These are phyloP conservation scores for Diaporthe aspalathi DNA, from an alignment of 2,329 filamentous ascomycete species.

Conservation along the genomic window DNA sequence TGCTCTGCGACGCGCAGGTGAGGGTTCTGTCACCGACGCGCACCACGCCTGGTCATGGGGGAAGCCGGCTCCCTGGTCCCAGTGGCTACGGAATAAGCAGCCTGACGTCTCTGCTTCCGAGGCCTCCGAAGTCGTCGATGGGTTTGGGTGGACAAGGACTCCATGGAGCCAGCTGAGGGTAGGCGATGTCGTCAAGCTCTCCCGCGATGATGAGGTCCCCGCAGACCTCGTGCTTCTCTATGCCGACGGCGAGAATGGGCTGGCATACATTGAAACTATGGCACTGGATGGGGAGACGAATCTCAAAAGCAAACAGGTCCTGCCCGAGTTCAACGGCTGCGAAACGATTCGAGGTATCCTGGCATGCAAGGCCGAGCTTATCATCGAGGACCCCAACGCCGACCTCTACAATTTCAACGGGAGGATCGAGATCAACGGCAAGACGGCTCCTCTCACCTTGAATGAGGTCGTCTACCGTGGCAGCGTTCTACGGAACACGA, in stretches of 20 bases:
- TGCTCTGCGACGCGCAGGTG: constrained; percentile 62
- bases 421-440: constrained; percentile 67
- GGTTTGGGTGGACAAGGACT: constrained; percentile 62
- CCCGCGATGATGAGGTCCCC: constrained; percentile 81
- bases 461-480: constrained; percentile 89
- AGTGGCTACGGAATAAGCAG: background rate
- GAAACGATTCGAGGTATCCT: constrained; percentile 65
- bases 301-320: constrained; percentile 79
- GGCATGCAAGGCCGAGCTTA: constrained; percentile 69
- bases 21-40: constrained; percentile 65
- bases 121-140: constrained; percentile 36
- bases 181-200: constrained; percentile 61
- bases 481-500: constrained; percentile 85
- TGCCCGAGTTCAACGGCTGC: constrained; percentile 70
- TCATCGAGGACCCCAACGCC: constrained; percentile 81
- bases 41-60: constrained; percentile 46
- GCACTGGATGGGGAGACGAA: constrained; percentile 86
- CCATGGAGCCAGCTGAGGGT: constrained; percentile 61
- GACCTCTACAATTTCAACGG: constrained; percentile 84
- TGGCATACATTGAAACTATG: constrained; percentile 89
- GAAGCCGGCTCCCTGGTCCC: background rate
- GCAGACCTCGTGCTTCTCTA: constrained; percentile 86
- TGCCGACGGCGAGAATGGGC: constrained; percentile 78
- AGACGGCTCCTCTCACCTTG: constrained; percentile 77
- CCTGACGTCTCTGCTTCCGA: background rate